These are phyloP conservation scores for Udeniomyces megalosporus DNA, from an alignment of 768 basidiomycete species.

Conservation along the genomic window DNA sequence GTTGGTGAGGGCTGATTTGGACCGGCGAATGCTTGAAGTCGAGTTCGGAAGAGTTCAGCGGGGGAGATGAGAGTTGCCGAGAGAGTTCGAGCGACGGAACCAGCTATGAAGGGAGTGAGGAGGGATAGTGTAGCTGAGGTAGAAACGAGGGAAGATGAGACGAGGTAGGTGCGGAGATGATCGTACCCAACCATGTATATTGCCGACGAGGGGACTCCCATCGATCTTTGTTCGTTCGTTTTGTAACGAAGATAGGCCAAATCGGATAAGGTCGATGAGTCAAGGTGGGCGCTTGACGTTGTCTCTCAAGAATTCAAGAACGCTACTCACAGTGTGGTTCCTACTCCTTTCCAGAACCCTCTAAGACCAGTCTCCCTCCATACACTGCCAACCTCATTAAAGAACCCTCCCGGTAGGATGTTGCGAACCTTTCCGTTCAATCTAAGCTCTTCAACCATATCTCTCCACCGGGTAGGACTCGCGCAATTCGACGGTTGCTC, in stretches of 20 bases:
- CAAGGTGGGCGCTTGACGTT: background rate
- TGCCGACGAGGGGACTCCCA: slow-evolving; percentile 81
- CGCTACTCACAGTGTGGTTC: slow-evolving; percentile 61
- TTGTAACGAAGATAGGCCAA: background rate
- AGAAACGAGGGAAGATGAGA: slow-evolving; percentile 41
- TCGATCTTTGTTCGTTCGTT: too few relatives aligned
- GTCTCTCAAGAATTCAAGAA: background rate
- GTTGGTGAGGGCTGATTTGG: slow-evolving; percentile 23
- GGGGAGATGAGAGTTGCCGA: slow-evolving; percentile 70
- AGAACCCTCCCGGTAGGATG: slow-evolving; percentile 41
- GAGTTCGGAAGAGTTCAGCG: slow-evolving; percentile 81
- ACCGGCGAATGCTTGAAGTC: slow-evolving; percentile 51
- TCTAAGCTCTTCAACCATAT: slow-evolving; percentile 4
- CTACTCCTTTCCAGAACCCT: slow-evolving; percentile 90
- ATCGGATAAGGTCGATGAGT: background rate
- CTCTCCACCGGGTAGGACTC: background rate
- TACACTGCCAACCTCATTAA: slow-evolving; percentile 66
- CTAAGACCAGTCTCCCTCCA: slow-evolving; percentile 61
- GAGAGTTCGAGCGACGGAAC: slow-evolving; percentile 61
- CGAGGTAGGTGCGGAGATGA: slow-evolving; percentile 37
- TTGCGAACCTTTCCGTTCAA: background rate
- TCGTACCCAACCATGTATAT: slow-evolving; percentile 94
- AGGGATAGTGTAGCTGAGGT: slow-evolving; percentile 36
- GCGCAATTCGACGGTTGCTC: slow-evolving; percentile 1
- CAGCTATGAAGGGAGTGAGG: slow-evolving; percentile 58